phyloP scores from a whole-genome alignment of 495 filamentous ascomycete species.

The Ramalina intermedia region DNA sequence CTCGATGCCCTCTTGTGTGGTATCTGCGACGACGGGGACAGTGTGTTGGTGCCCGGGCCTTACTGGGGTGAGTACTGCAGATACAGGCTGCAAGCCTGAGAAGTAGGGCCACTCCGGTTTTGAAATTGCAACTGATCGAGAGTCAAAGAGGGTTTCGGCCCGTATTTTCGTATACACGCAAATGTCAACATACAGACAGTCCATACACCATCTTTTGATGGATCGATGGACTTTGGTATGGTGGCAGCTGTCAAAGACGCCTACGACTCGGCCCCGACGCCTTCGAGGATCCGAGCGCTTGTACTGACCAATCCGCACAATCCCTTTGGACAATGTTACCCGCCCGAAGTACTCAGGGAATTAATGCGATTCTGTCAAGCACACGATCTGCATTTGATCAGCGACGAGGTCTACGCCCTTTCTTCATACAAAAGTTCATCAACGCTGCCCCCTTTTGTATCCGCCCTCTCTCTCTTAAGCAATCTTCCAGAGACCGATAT shows the following conservation, averaged over 20 bases:
- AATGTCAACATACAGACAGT: conserved; percentile 25
- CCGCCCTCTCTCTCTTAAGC: not conserved
- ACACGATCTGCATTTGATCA: conserved; percentile 14
- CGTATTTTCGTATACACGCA: conserved; percentile 25
- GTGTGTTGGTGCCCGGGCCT: conserved; percentile 29
- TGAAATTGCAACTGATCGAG: not conserved
- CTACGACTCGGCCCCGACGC: conserved; percentile 16
- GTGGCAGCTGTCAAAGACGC: conserved; percentile 9
- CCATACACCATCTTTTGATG: conserved; percentile 16
- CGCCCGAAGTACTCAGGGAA: conserved; percentile 4
- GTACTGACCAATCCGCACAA: conserved; percentile 29
- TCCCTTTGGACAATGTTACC: conserved; percentile 25
- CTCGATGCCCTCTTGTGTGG: conserved; percentile 26
- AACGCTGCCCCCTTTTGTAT: not conserved
- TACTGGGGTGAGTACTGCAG: conserved; percentile 14
- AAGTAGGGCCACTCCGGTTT: too few species aligned
- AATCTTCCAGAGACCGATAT: too few species aligned
- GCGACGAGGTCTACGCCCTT: conserved; percentile 19
- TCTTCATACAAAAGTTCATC: conserved; percentile 9
- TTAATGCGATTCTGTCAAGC: conserved; percentile 13
- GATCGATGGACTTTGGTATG: conserved; percentile 20
- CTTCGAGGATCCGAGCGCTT: conserved; percentile 9
- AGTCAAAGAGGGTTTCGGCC: conserved; percentile 19
- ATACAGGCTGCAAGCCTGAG: not conserved
- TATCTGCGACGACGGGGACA: conserved; percentile 30